Conservation (phyloP, 2,329 filamentous ascomycete genomes). For the Colletotrichum sp. region DNA sequence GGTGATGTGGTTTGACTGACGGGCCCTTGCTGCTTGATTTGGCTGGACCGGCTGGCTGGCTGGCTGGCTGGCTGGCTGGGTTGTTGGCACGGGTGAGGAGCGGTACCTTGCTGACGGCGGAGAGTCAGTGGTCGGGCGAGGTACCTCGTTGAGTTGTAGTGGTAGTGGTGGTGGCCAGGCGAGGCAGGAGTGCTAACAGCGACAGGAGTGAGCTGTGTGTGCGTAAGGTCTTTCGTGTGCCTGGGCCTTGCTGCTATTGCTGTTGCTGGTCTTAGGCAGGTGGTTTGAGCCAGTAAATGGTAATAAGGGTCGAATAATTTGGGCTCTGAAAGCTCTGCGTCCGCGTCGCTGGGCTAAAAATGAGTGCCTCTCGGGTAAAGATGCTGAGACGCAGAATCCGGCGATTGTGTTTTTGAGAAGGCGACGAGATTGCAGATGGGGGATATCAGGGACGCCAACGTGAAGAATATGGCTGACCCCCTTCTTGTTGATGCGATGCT, state of each 20-base stretch:
- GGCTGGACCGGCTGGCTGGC: neutral
- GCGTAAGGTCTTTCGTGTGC: neutral
- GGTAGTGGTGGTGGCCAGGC: neutral
- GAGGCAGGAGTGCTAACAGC: neutral
- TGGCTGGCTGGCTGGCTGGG: neutral
- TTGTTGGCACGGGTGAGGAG: neutral
- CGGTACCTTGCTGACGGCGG: neutral
- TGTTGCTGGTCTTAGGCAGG: neutral
- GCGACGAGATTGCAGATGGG: neutral
- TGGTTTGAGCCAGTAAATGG: neutral
- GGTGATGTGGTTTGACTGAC: conserved; percentile 21
- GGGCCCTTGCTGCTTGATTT: neutral
- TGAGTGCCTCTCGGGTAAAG: neutral
- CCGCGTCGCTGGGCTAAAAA: neutral
- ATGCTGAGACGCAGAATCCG: neutral
- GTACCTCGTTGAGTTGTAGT: neutral
- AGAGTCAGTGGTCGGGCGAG: neutral
- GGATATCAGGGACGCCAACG: conserved; percentile 8
- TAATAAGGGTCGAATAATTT: neutral
- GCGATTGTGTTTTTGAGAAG: conserved; percentile 5
- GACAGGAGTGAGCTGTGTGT: neutral
- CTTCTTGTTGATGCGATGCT: conserved; percentile 19
- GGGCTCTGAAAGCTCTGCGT: neutral
- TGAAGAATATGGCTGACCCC: neutral
- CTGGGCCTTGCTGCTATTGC: neutral